Base-by-base conservation (phyloP, 2,329 filamentous ascomycete species). In the Sarocladiaceae sp. region DNA sequence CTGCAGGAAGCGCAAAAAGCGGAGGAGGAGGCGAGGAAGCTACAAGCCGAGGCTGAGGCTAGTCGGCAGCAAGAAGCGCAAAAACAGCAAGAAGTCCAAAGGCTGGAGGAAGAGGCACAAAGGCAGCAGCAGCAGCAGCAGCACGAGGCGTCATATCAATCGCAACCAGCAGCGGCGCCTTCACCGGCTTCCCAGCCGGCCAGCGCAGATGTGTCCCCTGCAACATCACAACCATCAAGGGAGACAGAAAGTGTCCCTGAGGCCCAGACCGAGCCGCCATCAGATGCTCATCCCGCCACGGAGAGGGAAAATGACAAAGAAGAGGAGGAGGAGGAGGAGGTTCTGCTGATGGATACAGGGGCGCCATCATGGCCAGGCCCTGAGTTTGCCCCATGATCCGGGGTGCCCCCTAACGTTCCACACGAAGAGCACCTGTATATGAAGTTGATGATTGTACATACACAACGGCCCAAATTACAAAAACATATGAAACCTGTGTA, bases 41-140 rank as follows among this genome's bases (percentile, higher is more conserved):
- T 27, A 13, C 15, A 41, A 24, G 23, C 21, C 6, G 37, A 27
- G 23, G 24, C n/a, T 27, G 23, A 16, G n/a, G n/a, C 12, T 26
- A 24, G 37, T 24, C 4, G 34, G n/a, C n/a, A n/a, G n/a, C n/a
- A 23, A 4, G 19, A 39, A 9, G 34, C 21, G 4, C 12, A 7
- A 24, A 21, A 18, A 24, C 7, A n/a, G 37, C 34, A 39, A 26
- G 34, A 41, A 16, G 37, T 11, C 7, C 34, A 16, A 26, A 24
- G 34, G 26, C 13, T 29, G 26, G 18, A 39, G 34, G 18, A 35
- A 21, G 33, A 35, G 33, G 33, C 34, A n/a, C 19, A 39, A 15
- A 23, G 21, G 21, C 3, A n/a, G 23, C 18, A 29, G 37, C 33
- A 35, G 16, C n/a, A 19, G 16, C 33, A 29, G n/a, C 26, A 41